Evolutionary conservation across 805 yeast species (phyloP).

Genomic region (Candida lessepsii): DNA sequence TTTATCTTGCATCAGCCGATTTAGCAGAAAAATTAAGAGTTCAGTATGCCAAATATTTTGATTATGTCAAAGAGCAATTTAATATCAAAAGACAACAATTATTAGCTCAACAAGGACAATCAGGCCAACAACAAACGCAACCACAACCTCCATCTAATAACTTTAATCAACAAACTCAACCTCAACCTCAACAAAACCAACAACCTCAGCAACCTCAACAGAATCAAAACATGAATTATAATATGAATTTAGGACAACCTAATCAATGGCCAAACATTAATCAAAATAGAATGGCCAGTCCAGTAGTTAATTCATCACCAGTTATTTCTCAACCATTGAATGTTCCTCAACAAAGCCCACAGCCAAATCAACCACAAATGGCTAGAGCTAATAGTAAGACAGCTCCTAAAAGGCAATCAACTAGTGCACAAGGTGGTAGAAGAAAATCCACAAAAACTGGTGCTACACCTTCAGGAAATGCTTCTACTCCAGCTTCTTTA

Average conservation of each 20-base stretch:
- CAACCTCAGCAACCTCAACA: not conserved
- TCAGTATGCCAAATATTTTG: constrained; percentile 74
- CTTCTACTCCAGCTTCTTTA: constrained; percentile 38
- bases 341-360: constrained; percentile 13
- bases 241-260: constrained; percentile 15
- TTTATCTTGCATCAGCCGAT: constrained; percentile 70
- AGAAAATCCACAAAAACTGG: constrained; percentile 27
- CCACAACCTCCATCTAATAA: not conserved
- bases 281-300: constrained; percentile 10
- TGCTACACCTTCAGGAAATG: constrained; percentile 32
- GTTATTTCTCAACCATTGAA: constrained; percentile 18
- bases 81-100: constrained; percentile 36
- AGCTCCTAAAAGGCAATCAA: constrained; percentile 14
- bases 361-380: constrained; percentile 8
- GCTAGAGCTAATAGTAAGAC: constrained; percentile 10
- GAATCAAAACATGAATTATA: constrained; percentile 4
- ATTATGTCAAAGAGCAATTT: constrained; percentile 67
- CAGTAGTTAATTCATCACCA: constrained; percentile 17
- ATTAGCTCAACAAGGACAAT: constrained; percentile 28
- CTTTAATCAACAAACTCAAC: constrained; percentile 4
- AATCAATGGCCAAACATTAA: constrained; percentile 17
- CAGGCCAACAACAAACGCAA: constrained; percentile 1
- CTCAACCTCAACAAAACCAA: not conserved
- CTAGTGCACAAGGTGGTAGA: constrained; percentile 18
- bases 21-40: constrained; percentile 65